A percentile compares a stretch with the other conserved stretches of the same genome.
Evolutionary conservation across 1,139 yeast genomes (phyloP).

Genomic region (Diutina catenulata): DNA sequence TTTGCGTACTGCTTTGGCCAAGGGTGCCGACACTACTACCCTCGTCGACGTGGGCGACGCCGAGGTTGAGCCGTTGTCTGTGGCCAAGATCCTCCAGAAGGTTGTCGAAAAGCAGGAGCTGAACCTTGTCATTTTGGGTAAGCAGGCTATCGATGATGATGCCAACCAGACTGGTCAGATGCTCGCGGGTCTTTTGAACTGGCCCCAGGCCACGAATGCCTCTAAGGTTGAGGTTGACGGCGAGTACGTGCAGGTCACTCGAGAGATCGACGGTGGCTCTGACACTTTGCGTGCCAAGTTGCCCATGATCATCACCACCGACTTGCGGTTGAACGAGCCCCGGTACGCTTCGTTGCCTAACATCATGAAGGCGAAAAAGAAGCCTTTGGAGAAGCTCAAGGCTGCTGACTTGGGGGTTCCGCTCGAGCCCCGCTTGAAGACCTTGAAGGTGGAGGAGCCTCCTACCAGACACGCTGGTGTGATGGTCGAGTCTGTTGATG

Average conservation of each 20-base stretch:
- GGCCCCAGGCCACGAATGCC: conserved; percentile 99
- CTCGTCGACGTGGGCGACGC: conserved; percentile 68
- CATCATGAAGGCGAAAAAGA: conserved; percentile 97
- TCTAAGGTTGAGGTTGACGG: conserved; percentile 66
- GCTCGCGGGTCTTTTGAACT: conserved; percentile 83
- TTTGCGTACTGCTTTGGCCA: conserved; percentile 81
- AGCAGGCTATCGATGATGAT: conserved; percentile 95
- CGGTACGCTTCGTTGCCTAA: conserved; percentile 90
- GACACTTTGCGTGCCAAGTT: conserved; percentile 69
- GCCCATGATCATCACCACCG: conserved; percentile 85
- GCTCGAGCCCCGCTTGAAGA: conserved; percentile 50
- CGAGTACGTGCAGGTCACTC: conserved; percentile 58
- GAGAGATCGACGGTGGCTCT: conserved; percentile 94
- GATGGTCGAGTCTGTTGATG: conserved; percentile 72
- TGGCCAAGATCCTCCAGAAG: conserved; percentile 74
- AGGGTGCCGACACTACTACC: conserved; percentile 84
- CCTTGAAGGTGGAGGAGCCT: conserved; percentile 75
- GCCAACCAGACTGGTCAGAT: conserved; percentile 96
- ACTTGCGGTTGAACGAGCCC: conserved; percentile 86
- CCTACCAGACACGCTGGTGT: conserved; percentile 72
- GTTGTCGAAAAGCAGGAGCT: conserved; percentile 60
- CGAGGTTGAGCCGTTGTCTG: conserved; percentile 76
- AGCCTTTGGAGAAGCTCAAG: conserved; percentile 67
- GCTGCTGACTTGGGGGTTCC: conserved; percentile 66
- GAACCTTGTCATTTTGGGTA: conserved; percentile 80